Evolutionary conservation across 1,139 yeast species (phyloP).

Genomic region (Geotrichum aggregatum): DNA sequence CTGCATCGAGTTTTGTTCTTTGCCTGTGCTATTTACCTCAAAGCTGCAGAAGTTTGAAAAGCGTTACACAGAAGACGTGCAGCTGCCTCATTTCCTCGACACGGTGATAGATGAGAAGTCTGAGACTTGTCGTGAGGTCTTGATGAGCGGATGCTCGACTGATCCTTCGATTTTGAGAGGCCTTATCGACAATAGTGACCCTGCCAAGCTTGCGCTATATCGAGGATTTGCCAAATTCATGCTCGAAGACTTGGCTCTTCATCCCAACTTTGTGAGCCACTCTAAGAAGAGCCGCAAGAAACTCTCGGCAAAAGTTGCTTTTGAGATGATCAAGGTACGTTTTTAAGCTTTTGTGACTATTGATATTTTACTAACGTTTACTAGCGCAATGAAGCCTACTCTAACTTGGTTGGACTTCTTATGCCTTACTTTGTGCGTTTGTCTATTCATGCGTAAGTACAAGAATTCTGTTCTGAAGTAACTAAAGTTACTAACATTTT

Average conservation of each 20-base stretch:
- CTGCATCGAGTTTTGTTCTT: constrained; percentile 17
- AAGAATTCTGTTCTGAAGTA: background rate
- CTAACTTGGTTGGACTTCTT: constrained; percentile 22
- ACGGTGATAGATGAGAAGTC: constrained; percentile 18
- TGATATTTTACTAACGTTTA: constrained; percentile 9
- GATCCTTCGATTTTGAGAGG: constrained; percentile 19
- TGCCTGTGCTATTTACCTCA: constrained; percentile 21
- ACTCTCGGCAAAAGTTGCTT: constrained; percentile 22
- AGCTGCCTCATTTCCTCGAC: constrained; percentile 19
- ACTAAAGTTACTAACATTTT: background rate
- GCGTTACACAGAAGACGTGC: constrained; percentile 14
- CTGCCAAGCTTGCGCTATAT: constrained; percentile 22
- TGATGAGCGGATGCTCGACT: constrained; percentile 22
- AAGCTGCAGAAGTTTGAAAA: constrained; percentile 16
- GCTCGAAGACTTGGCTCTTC: constrained; percentile 21
- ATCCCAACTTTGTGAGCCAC: constrained; percentile 12
- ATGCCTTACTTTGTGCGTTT: constrained; percentile 21
- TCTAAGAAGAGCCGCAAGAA: constrained; percentile 19
- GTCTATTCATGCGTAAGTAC: constrained; percentile 22
- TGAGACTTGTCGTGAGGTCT: constrained; percentile 20
- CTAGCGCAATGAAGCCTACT: constrained; percentile 23
- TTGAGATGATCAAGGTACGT: constrained; percentile 22
- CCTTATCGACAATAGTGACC: constrained; percentile 21
- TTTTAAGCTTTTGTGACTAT: background rate
- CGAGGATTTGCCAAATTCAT: constrained; percentile 22